These are phyloP conservation scores for Colletotrichum sp. DNA, from an alignment of 2,329 filamentous ascomycete genomes.

Conservation along the genomic window DNA sequence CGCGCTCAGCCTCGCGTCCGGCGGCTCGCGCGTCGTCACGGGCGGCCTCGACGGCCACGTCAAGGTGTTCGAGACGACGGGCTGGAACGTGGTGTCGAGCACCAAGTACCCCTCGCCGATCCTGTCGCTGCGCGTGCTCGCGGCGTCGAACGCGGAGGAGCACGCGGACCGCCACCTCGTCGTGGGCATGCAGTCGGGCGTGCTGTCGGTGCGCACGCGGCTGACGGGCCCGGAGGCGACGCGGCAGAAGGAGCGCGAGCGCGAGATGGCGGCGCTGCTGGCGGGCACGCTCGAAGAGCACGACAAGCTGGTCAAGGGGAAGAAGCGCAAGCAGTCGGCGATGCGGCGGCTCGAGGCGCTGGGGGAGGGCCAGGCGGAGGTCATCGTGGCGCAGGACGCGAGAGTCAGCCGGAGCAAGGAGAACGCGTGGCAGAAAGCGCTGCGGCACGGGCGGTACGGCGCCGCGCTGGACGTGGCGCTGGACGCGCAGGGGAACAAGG, in stretches of 20 bases:
- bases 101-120: conserved; percentile 93
- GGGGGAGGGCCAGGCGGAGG: conserved; percentile 79
- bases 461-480: conserved; percentile 82
- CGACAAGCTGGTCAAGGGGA: conserved; percentile 73
- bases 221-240: conserved; percentile 82
- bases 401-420: conserved; percentile 65
- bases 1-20: conserved; percentile 79
- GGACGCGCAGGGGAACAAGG: conserved; percentile 41
- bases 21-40: conserved; percentile 80
- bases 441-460: conserved; percentile 79
- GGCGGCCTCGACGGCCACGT: conserved; percentile 94
- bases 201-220: conserved; percentile 90
- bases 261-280: conserved; percentile 83
- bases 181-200: conserved; percentile 92
- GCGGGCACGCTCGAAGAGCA: conserved; percentile 79
- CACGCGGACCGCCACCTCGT: conserved; percentile 81
- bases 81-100: conserved; percentile 95
- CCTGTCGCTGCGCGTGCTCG: conserved; percentile 79
- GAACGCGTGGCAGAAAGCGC: conserved; percentile 78
- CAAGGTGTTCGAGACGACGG: conserved; percentile 93
- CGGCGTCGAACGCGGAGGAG: conserved; percentile 34
- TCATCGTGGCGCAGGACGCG: conserved; percentile 80
- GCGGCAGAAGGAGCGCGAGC: conserved; percentile 75
- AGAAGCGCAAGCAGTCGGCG: conserved; percentile 60
- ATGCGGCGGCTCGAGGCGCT: conserved; percentile 72